Evolutionary conservation across 768 basidiomycete genomes (phyloP).

Genomic region (Chalciporus sphaerocephalus): DNA sequence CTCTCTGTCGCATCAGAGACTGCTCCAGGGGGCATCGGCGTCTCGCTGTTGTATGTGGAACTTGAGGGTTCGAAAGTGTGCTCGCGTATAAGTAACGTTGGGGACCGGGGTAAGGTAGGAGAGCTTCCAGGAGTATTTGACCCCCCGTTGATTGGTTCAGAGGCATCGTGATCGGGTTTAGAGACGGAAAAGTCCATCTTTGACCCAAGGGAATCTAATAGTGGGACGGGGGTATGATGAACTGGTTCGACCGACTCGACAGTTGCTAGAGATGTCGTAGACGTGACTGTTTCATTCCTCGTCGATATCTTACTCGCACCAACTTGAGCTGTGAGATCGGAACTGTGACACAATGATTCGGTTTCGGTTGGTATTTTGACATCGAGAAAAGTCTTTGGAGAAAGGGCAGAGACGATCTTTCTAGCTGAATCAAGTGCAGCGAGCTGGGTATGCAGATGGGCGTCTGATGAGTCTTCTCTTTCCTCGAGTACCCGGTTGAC

Average conservation of each 20-base stretch:
- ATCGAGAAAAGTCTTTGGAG: neutral
- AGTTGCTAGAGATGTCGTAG: no score
- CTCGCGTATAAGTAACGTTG: neutral
- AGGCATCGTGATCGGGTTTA: neutral
- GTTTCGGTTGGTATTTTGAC: neutral
- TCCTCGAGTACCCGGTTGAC: neutral
- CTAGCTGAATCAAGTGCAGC: neutral
- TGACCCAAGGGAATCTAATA: neutral
- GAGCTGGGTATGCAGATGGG: neutral
- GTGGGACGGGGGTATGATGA: neutral
- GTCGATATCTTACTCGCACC: no score
- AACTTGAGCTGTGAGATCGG: no score
- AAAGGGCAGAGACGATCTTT: neutral
- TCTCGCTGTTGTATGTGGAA: no score
- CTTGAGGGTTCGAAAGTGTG: neutral
- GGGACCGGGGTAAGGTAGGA: neutral
- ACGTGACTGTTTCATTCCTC: no score
- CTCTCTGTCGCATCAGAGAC: no score
- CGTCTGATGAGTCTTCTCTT: neutral
- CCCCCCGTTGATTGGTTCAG: neutral
- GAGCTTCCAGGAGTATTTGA: neutral
- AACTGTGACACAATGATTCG: neutral
- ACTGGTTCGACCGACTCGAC: neutral
- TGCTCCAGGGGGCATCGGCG: no score
- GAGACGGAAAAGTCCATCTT: neutral